phyloP scores from a whole-genome alignment of 345 rosid species.

The Euphorbia peplus region DNA sequence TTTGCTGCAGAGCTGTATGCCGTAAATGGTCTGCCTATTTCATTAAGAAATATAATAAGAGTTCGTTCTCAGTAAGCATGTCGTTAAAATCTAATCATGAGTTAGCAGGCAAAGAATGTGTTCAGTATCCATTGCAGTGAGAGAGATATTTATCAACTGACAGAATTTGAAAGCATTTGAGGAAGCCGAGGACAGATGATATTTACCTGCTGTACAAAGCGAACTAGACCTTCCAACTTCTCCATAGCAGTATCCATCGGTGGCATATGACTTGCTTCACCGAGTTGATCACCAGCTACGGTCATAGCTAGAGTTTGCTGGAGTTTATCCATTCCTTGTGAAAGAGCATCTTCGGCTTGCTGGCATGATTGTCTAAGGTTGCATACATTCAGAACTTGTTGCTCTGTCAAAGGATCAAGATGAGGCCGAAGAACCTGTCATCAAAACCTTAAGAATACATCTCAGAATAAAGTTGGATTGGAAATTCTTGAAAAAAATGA shows the following conservation, averaged over 20 bases:
- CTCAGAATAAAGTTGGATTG: conserved; percentile 2
- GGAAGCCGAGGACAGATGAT: conserved; percentile 11
- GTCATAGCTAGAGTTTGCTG: conserved; percentile 64
- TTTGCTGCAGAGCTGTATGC: conserved; percentile 74
- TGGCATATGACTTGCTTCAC: conserved; percentile 52
- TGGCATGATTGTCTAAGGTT: conserved; percentile 68
- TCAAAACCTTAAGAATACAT: conserved; percentile 8
- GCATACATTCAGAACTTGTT: conserved; percentile 45
- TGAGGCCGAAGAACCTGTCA: conserved; percentile 71
- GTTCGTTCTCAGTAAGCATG: neutral
- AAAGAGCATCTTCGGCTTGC: conserved; percentile 94
- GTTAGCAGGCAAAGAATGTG: neutral
- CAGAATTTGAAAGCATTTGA: neutral
- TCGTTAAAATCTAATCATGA: neutral
- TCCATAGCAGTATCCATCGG: conserved; percentile 63
- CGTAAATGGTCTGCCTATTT: conserved; percentile 90
- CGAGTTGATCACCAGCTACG: conserved; percentile 59
- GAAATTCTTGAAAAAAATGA: neutral
- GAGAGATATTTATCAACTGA: neutral
- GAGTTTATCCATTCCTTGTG: conserved; percentile 91
- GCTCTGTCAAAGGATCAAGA: conserved; percentile 64
- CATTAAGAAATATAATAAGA: neutral
- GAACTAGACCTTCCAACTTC: conserved; percentile 66
- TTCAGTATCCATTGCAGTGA: neutral
- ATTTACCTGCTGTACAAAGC: conserved; percentile 77